phyloP scores from a whole-genome alignment of 75 land plant species.

The Picea glauca region DNA sequence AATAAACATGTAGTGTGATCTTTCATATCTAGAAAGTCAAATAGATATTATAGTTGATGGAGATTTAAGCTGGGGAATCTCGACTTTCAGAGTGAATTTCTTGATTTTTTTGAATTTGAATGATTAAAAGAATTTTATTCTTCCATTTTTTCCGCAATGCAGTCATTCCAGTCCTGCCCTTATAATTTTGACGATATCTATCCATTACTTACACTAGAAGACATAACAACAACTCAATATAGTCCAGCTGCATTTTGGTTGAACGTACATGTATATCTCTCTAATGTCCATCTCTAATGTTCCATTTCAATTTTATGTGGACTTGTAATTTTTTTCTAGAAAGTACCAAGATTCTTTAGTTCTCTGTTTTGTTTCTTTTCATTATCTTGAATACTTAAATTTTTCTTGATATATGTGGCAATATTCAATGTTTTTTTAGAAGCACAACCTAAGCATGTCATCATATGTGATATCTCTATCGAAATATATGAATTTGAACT shows the following conservation, averaged over 20 bases:
- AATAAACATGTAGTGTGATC: no score
- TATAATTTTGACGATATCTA: conserved; percentile 15
- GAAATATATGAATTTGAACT: conserved; percentile 12
- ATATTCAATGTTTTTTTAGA: conserved; percentile 64
- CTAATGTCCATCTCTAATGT: no score
- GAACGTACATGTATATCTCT: conserved; percentile 39
- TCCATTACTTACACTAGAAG: conserved; percentile 24
- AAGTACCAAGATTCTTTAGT: conserved; percentile 28
- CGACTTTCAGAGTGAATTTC: background rate
- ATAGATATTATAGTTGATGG: no score
- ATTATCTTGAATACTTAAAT: background rate
- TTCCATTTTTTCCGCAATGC: conserved; percentile 26
- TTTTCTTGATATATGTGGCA: conserved; percentile 19
- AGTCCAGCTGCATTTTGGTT: conserved; percentile 32
- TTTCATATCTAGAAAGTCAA: no score
- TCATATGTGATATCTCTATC: conserved; percentile 9
- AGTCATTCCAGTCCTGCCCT: conserved; percentile 32
- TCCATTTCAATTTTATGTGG: no score
- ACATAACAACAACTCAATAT: conserved; percentile 20
- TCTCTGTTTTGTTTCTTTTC: conserved; percentile 67
- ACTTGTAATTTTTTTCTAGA: conserved; percentile 32
- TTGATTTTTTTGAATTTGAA: background rate
- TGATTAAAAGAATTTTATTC: background rate
- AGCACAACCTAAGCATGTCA: conserved; percentile 35
- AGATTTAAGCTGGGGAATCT: no score